Conservation (phyloP, 164 flowering plant species). For the Aristolochia contorta region DNA sequence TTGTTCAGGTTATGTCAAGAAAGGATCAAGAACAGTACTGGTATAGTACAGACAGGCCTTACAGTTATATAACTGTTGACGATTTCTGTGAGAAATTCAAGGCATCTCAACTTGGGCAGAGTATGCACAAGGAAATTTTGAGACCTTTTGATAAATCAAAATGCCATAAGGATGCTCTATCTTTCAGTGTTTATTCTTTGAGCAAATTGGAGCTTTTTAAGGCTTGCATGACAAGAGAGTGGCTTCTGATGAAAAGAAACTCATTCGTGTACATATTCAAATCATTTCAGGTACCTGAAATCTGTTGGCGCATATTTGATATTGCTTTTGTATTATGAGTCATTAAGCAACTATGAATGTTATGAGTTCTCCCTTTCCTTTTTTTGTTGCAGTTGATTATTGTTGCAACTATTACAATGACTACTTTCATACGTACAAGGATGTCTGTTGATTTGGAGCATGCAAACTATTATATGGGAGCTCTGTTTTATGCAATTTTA, state of each 20-base stretch:
- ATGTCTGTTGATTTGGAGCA: slow-evolving; percentile 23
- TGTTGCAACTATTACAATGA: slow-evolving; percentile 36
- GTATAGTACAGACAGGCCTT: slow-evolving; percentile 24
- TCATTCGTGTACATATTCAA: slow-evolving; percentile 53
- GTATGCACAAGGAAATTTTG: slow-evolving; percentile 31
- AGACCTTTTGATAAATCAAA: slow-evolving; percentile 27
- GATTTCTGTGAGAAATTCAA: slow-evolving; percentile 27
- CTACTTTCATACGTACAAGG: slow-evolving; percentile 32
- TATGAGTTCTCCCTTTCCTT: no score
- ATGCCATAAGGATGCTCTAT: slow-evolving; percentile 31
- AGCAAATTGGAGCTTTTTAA: slow-evolving; percentile 42
- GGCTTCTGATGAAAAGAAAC: slow-evolving; percentile 53
- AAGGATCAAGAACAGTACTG: slow-evolving; percentile 67
- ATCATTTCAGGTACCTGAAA: slow-evolving; percentile 18
- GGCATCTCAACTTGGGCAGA: slow-evolving; percentile 26
- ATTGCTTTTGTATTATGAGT: not conserved
- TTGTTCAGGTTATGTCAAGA: slow-evolving; percentile 42
- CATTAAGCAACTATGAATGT: no score
- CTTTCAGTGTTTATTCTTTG: slow-evolving; percentile 30
- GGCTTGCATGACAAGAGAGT: slow-evolving; percentile 51
- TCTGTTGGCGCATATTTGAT: not conserved
- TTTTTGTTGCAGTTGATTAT: slow-evolving; percentile 33
- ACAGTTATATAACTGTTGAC: slow-evolving; percentile 37
- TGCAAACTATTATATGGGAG: slow-evolving; percentile 39
- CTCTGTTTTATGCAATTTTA: slow-evolving; percentile 31